Evolutionary conservation across 2,329 filamentous ascomycete species (phyloP).

Genomic region (Periconia digitata): DNA sequence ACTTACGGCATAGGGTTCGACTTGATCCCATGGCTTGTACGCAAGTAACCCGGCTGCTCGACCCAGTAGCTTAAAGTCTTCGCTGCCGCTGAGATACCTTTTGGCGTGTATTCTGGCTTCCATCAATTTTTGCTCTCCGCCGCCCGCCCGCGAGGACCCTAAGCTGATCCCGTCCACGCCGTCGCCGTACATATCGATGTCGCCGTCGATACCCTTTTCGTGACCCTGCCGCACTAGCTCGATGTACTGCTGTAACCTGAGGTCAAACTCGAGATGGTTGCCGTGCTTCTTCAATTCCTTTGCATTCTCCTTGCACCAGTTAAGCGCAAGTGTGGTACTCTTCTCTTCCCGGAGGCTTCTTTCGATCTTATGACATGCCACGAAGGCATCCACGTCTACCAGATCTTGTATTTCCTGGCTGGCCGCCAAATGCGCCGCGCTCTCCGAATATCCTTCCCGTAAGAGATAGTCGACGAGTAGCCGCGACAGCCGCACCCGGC

Average conservation of each 20-base stretch:
- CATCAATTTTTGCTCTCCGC: conserved; percentile 58
- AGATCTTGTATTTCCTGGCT: conserved; percentile 77
- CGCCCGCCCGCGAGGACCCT: conserved; percentile 12
- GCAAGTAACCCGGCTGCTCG: conserved; percentile 80
- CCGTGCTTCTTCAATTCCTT: conserved; percentile 87
- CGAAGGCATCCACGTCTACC: conserved; percentile 87
- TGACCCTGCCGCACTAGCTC: conserved; percentile 73
- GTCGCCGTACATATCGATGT: conserved; percentile 21
- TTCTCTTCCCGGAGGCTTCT: conserved; percentile 66
- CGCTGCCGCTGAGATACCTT: conserved; percentile 75
- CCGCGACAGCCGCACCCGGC: conserved; percentile 75
- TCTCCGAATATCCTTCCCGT: conserved; percentile 77
- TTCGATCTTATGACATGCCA: conserved; percentile 76
- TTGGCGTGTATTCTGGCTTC: conserved; percentile 82
- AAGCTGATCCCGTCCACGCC: conserved; percentile 68
- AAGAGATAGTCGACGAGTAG: conserved; percentile 91
- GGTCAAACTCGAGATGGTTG: conserved; percentile 87
- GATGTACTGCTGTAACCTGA: conserved; percentile 92
- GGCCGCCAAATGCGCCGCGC: conserved; percentile 71
- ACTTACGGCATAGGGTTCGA: conserved; percentile 62
- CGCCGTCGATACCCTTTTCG: conserved; percentile 22
- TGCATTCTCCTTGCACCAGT: conserved; percentile 93
- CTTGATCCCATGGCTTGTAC: conserved; percentile 63
- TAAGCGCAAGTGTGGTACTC: conserved; percentile 75
- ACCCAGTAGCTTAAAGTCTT: conserved; percentile 67